These are phyloP conservation scores for Ceratocystis variospora DNA, from an alignment of 2,329 filamentous ascomycete genomes.

Conservation along the genomic window DNA sequence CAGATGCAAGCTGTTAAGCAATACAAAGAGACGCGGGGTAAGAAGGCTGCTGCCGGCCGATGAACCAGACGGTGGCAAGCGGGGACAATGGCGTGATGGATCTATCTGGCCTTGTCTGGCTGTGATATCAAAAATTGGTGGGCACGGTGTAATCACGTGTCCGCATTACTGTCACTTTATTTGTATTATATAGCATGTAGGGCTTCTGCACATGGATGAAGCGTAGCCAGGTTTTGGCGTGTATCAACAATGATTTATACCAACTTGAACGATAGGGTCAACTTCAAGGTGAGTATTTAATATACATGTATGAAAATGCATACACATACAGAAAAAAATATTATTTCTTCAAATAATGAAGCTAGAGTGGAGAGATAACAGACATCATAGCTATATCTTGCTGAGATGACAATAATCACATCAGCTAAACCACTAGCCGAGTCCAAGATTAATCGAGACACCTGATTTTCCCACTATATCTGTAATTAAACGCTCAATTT, in stretches of 20 bases:
- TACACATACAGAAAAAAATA: too few relatives aligned
- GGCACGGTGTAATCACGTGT: background rate
- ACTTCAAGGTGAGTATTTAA: too few relatives aligned
- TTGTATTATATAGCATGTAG: slow-evolving; percentile 19
- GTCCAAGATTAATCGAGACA: too few relatives aligned
- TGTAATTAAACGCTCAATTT: too few relatives aligned
- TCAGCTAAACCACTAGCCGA: background rate
- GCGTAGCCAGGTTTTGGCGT: slow-evolving; percentile 15
- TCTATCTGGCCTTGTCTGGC: background rate
- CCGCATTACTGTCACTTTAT: background rate
- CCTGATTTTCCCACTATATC: too few relatives aligned
- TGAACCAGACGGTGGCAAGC: background rate
- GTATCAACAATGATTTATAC: slow-evolving; percentile 14
- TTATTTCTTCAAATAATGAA: background rate
- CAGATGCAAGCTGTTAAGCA: slow-evolving; percentile 24
- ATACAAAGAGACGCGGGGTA: slow-evolving; percentile 25
- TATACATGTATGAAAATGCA: too few relatives aligned
- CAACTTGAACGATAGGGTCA: background rate
- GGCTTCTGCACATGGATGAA: slow-evolving; percentile 5
- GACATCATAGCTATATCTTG: background rate
- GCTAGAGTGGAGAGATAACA: background rate
- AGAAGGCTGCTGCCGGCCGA: slow-evolving; percentile 21
- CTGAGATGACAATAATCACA: too few relatives aligned
- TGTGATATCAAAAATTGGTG: background rate
- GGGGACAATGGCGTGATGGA: background rate